These are phyloP conservation scores for Chaetomium strumarium DNA, from an alignment of 2,329 filamentous ascomycete genomes.

Conservation along the genomic window DNA sequence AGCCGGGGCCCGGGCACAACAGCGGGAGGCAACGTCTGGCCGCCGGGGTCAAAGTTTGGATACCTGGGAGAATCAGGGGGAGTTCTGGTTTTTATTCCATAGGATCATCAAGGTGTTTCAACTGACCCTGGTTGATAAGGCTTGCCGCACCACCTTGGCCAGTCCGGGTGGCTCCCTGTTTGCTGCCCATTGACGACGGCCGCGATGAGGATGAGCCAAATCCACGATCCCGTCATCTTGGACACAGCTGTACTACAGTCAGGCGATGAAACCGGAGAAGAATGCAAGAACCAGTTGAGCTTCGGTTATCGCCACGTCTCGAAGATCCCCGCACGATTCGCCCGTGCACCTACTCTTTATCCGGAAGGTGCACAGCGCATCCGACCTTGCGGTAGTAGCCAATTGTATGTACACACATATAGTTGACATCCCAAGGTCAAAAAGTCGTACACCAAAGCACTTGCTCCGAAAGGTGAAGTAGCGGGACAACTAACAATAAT, in stretches of 20 bases:
- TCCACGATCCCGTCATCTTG: constrained; percentile 20
- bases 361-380: too few species aligned
- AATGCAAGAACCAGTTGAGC: too few species aligned
- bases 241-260: neutral
- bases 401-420: neutral
- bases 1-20: constrained; percentile 29
- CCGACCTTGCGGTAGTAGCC: too few species aligned
- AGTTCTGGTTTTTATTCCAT: too few species aligned
- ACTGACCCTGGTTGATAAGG: constrained; percentile 38
- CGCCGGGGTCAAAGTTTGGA: constrained; percentile 41
- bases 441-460: too few species aligned
- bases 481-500: too few species aligned
- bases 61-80: constrained; percentile 24
- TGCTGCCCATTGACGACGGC: constrained; percentile 22
- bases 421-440: neutral
- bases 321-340: too few species aligned
- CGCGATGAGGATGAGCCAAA: constrained; percentile 11
- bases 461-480: too few species aligned
- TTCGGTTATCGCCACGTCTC: too few species aligned
- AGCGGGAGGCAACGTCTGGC: constrained; percentile 35
- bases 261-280: neutral
- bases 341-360: too few species aligned
- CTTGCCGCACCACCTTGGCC: constrained; percentile 44
- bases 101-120: accelerated
- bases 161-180: constrained; percentile 38